These are phyloP conservation scores for Pulchroboletus neoregius DNA, from an alignment of 1,284 basidiomycete species.

Conservation along the genomic window DNA sequence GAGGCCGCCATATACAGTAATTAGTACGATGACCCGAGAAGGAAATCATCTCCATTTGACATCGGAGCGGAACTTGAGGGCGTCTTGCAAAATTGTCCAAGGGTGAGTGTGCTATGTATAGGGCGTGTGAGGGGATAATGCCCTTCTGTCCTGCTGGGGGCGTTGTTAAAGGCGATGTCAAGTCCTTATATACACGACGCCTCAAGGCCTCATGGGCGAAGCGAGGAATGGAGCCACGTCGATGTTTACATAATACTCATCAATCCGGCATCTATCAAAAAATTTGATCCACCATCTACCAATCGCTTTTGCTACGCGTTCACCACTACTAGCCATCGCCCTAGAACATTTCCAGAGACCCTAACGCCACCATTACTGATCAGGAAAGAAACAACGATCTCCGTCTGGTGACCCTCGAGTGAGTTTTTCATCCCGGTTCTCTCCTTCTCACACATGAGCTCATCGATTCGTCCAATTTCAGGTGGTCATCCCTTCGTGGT, in stretches of 20 bases:
- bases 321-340: too few relatives aligned
- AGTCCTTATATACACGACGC: constrained; percentile 17
- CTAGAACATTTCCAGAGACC: too few relatives aligned
- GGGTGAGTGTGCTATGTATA: constrained; percentile 19
- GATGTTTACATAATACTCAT: constrained; percentile 27
- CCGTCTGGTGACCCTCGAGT: constrained; percentile 79
- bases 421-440: constrained; percentile 35
- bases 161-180: constrained; percentile 24
- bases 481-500: constrained; percentile 82
- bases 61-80: constrained; percentile 26
- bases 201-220: constrained; percentile 13
- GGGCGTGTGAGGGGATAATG: constrained; percentile 19
- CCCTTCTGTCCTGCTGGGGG: constrained; percentile 13
- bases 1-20: constrained; percentile 12
- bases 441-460: constrained; percentile 15
- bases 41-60: constrained; percentile 17
- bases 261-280: constrained; percentile 18
- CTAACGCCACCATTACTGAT: constrained; percentile 60
- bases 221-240: constrained; percentile 7
- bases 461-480: constrained; percentile 29
- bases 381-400: constrained; percentile 73
- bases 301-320: constrained; percentile 25
- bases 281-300: constrained; percentile 17
- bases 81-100: constrained; percentile 7
- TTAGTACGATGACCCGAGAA: constrained; percentile 11